Evolutionary conservation across 805 yeast species (phyloP).

Genomic region (Spencermartinsiella europaea): DNA sequence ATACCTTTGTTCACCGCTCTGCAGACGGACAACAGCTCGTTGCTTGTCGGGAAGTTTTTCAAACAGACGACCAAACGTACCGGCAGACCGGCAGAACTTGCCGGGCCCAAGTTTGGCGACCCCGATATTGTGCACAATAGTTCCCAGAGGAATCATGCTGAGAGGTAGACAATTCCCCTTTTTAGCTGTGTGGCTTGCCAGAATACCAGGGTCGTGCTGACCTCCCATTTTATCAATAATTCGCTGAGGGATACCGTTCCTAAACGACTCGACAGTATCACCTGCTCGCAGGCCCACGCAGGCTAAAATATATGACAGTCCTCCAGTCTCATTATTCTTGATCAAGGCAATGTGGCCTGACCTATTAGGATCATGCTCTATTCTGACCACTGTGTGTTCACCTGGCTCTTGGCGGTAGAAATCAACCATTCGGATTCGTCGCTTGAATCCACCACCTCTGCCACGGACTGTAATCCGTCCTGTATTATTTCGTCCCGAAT

Average conservation of each 20-base stretch:
- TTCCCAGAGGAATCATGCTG: slow-evolving; percentile 89
- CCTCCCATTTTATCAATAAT: slow-evolving; percentile 84
- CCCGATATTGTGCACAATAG: slow-evolving; percentile 84
- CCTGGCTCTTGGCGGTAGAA: slow-evolving; percentile 64
- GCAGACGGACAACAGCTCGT: slow-evolving; percentile 73
- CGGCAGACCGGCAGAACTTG: slow-evolving; percentile 89
- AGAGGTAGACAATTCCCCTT: slow-evolving; percentile 94
- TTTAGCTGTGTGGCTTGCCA: slow-evolving; percentile 79
- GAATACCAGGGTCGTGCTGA: slow-evolving; percentile 82
- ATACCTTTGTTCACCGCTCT: slow-evolving; percentile 91
- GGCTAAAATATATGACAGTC: slow-evolving; percentile 77
- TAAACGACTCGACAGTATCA: slow-evolving; percentile 82
- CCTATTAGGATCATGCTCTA: slow-evolving; percentile 95
- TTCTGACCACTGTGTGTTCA: slow-evolving; percentile 71
- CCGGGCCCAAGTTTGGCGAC: slow-evolving; percentile 72
- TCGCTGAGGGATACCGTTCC: slow-evolving; percentile 78
- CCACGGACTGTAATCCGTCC: slow-evolving; percentile 91
- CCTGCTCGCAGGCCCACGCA: slow-evolving; percentile 92
- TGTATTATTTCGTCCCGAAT: slow-evolving; percentile 83
- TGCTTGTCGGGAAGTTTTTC: slow-evolving; percentile 67
- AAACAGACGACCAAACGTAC: slow-evolving; percentile 84
- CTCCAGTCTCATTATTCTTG: slow-evolving; percentile 55
- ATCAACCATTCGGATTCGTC: slow-evolving; percentile 81
- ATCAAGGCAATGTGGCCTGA: slow-evolving; percentile 88
- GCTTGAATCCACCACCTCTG: slow-evolving; percentile 94